Base-by-base conservation (phyloP, 371 early-diverging fungal genomes). In the Mortierella sp. region DNA sequence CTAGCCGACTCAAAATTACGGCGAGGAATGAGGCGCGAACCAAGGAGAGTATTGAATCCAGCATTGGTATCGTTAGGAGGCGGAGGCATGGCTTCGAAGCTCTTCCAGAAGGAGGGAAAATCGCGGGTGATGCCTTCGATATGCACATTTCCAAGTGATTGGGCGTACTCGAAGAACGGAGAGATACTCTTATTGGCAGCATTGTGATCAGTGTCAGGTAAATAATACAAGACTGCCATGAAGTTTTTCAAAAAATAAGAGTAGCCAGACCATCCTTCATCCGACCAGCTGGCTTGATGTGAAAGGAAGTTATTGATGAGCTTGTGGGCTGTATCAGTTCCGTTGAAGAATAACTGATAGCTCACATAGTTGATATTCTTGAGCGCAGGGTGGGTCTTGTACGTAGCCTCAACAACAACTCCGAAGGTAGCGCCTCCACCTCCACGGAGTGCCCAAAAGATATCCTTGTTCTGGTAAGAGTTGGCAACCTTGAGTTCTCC, bases 371-470 rank as follows among this genome's bases (percentile, higher is more conserved):
- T 66, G 34, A 70, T 40, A 60, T 67, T 76, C 22, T 54, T 66
- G 34, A 59, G 22, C 0, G 76, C 51, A 12, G 83, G 77, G 51
- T 82, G 73, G 29, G 76, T 77, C 56, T 68, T 61, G 60, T 78
- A 70, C 19, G 66, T 63, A 12, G 78, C 68, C 51, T 68, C 61
- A 34, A 78, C 76, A 10, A 85, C 78, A 17, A 83, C 84, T 12
- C 84, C 88, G 73, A 76, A 87, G 8, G 76, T 82, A 6, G 83
- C 80, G 8, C 78, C 85, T n/a, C 88, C 88, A 5, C 86, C 89
- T n/a, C 89, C 89, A n/a, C 86, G 83, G 22, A 89, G 53, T 0
- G 89, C 89, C 87, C 87, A 88, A 45, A 87, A 89, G 3, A 88
- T 83, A 64, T 89, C 88, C 17, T 75, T 47, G 34, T 86, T 69